These are phyloP conservation scores for Boletus tomentosulus DNA, from an alignment of 768 basidiomycete genomes.

Conservation along the genomic window DNA sequence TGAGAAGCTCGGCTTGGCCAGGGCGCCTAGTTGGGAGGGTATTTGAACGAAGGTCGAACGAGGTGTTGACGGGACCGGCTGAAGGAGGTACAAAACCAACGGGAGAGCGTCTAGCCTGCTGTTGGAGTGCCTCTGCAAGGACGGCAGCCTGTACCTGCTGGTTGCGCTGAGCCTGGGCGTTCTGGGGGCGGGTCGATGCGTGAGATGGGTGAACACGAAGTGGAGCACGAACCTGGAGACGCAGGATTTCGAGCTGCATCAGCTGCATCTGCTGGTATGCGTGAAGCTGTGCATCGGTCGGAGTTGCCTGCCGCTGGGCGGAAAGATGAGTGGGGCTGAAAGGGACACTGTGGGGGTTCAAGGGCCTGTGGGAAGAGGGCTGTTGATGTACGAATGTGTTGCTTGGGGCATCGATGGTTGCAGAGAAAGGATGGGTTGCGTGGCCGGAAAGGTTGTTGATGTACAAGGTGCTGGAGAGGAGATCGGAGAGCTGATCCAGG, in stretches of 20 bases:
- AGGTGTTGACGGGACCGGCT: constrained; percentile 62
- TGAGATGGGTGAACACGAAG: neutral
- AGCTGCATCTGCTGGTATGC: constrained; percentile 73
- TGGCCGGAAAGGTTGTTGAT: constrained; percentile 35
- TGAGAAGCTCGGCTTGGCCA: constrained; percentile 64
- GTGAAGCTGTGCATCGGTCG: constrained; percentile 49
- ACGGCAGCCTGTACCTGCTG: constrained; percentile 69
- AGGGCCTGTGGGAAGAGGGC: constrained; percentile 46
- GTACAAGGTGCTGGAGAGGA: constrained; percentile 51
- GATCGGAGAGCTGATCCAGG: constrained; percentile 56
- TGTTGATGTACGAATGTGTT: constrained; percentile 67
- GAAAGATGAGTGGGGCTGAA: constrained; percentile 42
- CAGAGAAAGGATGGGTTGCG: constrained; percentile 56
- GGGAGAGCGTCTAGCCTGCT: constrained; percentile 39
- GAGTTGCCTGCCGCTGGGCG: constrained; percentile 36
- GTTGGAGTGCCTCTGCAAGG: constrained; percentile 54
- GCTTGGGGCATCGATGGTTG: constrained; percentile 65
- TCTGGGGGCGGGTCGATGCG: constrained; percentile 35
- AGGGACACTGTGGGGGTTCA: constrained; percentile 48
- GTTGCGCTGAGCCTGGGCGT: constrained; percentile 56
- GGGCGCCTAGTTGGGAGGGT: constrained; percentile 62
- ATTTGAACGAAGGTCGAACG: constrained; percentile 62
- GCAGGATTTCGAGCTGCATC: constrained; percentile 79
- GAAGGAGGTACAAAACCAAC: constrained; percentile 49
- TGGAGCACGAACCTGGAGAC: constrained; percentile 59